Evolutionary conservation across 768 basidiomycete species (phyloP).

Genomic region (Tricholoma hemisulphureum): DNA sequence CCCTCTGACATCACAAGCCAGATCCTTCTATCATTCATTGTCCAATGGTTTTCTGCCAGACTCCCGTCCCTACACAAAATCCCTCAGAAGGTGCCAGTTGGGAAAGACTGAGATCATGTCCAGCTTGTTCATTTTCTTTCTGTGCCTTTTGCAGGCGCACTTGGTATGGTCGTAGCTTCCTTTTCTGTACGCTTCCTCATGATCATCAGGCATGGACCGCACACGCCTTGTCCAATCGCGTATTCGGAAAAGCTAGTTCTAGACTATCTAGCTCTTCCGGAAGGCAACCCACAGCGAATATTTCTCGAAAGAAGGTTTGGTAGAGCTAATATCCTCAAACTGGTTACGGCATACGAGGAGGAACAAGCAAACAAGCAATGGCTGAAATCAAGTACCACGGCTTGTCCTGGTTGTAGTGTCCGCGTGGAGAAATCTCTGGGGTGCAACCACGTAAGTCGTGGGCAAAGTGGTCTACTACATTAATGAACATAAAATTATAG

Average conservation of each 20-base stretch:
- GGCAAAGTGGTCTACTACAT: neutral
- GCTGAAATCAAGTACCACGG: conserved; percentile 66
- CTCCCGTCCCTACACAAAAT: conserved; percentile 70
- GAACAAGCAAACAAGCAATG: conserved; percentile 73
- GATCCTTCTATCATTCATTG: conserved; percentile 82
- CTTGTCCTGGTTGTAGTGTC: conserved; percentile 71
- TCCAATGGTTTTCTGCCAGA: conserved; percentile 78
- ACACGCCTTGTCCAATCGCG: conserved; percentile 66
- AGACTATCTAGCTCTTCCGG: conserved; percentile 62
- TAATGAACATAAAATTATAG: conserved; percentile 33
- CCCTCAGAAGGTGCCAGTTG: conserved; percentile 62
- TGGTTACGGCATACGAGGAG: conserved; percentile 66
- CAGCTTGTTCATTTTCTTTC: conserved; percentile 72
- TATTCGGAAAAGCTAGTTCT: conserved; percentile 62
- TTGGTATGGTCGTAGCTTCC: conserved; percentile 49
- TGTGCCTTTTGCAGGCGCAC: conserved; percentile 80
- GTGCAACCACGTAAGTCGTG: conserved; percentile 81
- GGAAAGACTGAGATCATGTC: conserved; percentile 71
- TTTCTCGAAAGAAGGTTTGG: conserved; percentile 67
- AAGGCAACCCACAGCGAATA: conserved; percentile 47
- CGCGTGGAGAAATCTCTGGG: conserved; percentile 75
- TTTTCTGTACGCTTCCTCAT: neutral
- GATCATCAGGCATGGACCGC: conserved; percentile 72
- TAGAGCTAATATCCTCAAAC: conserved; percentile 51
- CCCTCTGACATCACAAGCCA: conserved; percentile 21